A percentile compares a stretch with the other conserved stretches of the same genome.
Evolutionary conservation across 352 stramenopile genomes (phyloP).

Genomic region (Phytopythium ostracodes): DNA sequence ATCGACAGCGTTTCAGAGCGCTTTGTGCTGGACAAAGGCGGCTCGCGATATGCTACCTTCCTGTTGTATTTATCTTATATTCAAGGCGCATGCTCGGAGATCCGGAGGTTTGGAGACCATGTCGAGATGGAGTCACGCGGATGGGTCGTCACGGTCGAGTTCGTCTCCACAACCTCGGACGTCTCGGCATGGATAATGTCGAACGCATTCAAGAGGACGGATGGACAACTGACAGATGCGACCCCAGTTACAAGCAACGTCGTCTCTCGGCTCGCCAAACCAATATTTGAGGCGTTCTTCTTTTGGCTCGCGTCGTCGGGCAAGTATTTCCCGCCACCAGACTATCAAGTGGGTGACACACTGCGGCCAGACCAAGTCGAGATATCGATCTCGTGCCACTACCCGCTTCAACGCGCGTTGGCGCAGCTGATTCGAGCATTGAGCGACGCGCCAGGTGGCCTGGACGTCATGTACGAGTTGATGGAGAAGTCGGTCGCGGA

Average conservation of each 20-base stretch:
- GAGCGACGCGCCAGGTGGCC: slow-evolving; percentile 46
- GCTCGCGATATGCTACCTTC: slow-evolving; percentile 49
- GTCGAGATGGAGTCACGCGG: slow-evolving; percentile 72
- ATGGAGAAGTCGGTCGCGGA: slow-evolving; percentile 27
- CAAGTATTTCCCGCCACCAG: slow-evolving; percentile 72
- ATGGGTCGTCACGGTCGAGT: slow-evolving; percentile 84
- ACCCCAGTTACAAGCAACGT: slow-evolving; percentile 19
- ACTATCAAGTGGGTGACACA: slow-evolving; percentile 55
- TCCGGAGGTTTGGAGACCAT: slow-evolving; percentile 58
- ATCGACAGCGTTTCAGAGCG: slow-evolving; percentile 92
- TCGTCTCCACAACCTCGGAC: slow-evolving; percentile 79
- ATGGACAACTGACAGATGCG: not conserved
- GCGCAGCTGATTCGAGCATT: slow-evolving; percentile 68
- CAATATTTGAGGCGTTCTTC: slow-evolving; percentile 72
- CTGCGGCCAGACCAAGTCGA: slow-evolving; percentile 56
- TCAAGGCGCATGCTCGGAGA: slow-evolving; percentile 69
- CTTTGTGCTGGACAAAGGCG: slow-evolving; percentile 82
- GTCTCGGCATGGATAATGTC: slow-evolving; percentile 77
- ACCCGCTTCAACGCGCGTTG: slow-evolving; percentile 71
- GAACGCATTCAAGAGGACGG: slow-evolving; percentile 58
- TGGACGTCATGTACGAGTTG: slow-evolving; percentile 60
- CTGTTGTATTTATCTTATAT: slow-evolving; percentile 74
- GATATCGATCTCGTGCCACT: slow-evolving; percentile 71
- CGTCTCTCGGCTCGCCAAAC: slow-evolving; percentile 52
- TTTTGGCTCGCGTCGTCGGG: slow-evolving; percentile 73